These are phyloP conservation scores for Hydrangea macrophylla DNA, from an alignment of 148 eudicot genomes.

Conservation along the genomic window DNA sequence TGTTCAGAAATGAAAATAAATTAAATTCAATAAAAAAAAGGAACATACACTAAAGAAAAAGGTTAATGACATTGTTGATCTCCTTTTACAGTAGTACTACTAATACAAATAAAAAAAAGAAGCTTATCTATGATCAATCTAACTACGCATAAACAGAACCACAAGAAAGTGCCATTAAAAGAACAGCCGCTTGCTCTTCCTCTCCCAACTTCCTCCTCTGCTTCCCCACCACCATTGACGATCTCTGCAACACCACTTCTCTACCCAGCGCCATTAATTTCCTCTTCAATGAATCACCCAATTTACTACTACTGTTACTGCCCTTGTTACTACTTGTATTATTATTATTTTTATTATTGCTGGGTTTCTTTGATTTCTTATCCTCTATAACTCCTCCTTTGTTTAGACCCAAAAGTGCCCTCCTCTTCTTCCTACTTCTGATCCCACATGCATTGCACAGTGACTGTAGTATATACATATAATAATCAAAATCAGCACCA, in stretches of 20 bases:
- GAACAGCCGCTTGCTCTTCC: conserved; percentile 82
- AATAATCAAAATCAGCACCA: conserved; percentile 22
- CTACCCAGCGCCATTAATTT: conserved; percentile 49
- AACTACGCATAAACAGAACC: conserved; percentile 66
- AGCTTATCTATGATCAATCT: too few relatives aligned
- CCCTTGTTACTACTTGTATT: conserved; percentile 9
- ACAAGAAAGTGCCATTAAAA: conserved; percentile 79
- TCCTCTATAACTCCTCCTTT: conserved; percentile 42
- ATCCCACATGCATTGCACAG: conserved; percentile 98
- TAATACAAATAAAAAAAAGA: conserved; percentile 9
- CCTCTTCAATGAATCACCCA: conserved; percentile 47
- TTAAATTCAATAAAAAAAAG: too few relatives aligned
- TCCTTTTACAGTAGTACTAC: too few relatives aligned
- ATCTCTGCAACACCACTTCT: conserved; percentile 69
- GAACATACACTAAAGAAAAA: neutral
- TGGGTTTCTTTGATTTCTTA: conserved; percentile 46
- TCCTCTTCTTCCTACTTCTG: conserved; percentile 82
- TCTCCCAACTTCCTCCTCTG: conserved; percentile 63
- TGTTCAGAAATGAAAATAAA: neutral
- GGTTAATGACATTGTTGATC: neutral
- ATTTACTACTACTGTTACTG: conserved; percentile 23
- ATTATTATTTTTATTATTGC: conserved; percentile 14
- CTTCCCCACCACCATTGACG: conserved; percentile 38
- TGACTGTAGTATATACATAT: conserved; percentile 40
- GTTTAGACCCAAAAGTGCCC: conserved; percentile 59